These are phyloP conservation scores for Neolentinus lepideus DNA, from an alignment of 1,284 basidiomycete species.

Conservation along the genomic window DNA sequence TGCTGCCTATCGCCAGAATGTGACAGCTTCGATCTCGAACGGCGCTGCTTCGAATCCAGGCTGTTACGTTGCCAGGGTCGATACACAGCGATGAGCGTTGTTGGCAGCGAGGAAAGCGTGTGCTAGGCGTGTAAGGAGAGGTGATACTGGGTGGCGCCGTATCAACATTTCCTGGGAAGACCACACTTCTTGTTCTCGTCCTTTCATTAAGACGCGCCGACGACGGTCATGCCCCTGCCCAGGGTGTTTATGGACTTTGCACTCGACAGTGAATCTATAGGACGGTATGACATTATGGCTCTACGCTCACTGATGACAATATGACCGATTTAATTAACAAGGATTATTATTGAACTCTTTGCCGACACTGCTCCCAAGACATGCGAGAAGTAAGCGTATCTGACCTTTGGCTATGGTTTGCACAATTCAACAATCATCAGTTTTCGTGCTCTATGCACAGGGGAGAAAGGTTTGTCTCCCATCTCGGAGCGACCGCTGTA, in stretches of 20 bases:
- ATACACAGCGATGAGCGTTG: neutral
- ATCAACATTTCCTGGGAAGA: neutral
- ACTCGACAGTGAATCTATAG: constrained; percentile 42
- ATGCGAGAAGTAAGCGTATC: constrained; percentile 68
- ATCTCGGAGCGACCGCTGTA: constrained; percentile 62
- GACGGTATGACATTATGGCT: constrained; percentile 39
- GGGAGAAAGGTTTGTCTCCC: constrained; percentile 70
- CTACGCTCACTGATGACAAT: neutral
- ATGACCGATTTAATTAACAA: constrained; percentile 19
- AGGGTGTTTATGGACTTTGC: constrained; percentile 68
- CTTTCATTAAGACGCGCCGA: too few relatives aligned
- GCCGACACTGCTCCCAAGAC: constrained; percentile 74
- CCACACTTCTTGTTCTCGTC: neutral
- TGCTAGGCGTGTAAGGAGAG: neutral
- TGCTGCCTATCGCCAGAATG: neutral
- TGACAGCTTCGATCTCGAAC: neutral
- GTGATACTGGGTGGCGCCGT: neutral
- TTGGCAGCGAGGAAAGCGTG: neutral
- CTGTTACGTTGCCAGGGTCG: neutral
- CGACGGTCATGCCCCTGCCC: constrained; percentile 34
- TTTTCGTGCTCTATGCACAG: constrained; percentile 86
- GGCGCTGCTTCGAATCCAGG: neutral
- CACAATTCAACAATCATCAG: constrained; percentile 28
- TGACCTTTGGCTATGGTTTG: neutral
- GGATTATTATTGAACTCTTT: constrained; percentile 80